These are phyloP conservation scores for Aspergillus novoparasiticus DNA, from an alignment of 2,329 filamentous ascomycete genomes.

Conservation along the genomic window DNA sequence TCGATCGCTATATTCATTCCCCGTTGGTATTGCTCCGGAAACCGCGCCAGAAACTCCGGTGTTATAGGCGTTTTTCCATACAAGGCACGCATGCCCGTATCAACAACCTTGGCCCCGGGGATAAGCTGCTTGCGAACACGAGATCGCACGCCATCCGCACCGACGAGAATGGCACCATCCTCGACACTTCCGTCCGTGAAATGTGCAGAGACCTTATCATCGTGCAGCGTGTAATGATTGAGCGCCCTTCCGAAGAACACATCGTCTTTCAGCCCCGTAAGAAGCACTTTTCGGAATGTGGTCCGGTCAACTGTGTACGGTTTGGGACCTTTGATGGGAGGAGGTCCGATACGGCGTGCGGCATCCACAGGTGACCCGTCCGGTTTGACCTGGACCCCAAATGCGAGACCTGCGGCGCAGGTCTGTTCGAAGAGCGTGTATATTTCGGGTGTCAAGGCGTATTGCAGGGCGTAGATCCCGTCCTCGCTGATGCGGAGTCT, in stretches of 20 bases:
- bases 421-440: conserved; percentile 24
- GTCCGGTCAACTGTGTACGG: background rate
- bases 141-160: conserved; percentile 44
- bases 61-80: conserved; percentile 23
- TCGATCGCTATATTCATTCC: background rate
- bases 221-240: background rate
- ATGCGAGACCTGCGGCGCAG: conserved; percentile 11
- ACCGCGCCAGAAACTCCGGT: background rate
- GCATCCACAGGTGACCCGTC: conserved; percentile 5
- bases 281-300: background rate
- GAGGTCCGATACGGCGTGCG: conserved; percentile 9
- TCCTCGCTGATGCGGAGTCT: conserved; percentile 25
- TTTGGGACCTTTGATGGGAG: conserved; percentile 15
- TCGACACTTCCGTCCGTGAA: conserved; percentile 39
- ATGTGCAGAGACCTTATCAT: conserved; percentile 11
- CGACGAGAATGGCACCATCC: conserved; percentile 39
- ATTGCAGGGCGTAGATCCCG: background rate
- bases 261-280: background rate
- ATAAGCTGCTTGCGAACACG: conserved; percentile 41
- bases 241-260: background rate
- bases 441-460: conserved; percentile 7
- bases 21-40: background rate
- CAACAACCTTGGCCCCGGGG: conserved; percentile 37
- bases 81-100: conserved; percentile 42
- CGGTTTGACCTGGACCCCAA: background rate